These are phyloP conservation scores for Phytopythium helicoides DNA, from an alignment of 352 stramenopile species.

Conservation along the genomic window DNA sequence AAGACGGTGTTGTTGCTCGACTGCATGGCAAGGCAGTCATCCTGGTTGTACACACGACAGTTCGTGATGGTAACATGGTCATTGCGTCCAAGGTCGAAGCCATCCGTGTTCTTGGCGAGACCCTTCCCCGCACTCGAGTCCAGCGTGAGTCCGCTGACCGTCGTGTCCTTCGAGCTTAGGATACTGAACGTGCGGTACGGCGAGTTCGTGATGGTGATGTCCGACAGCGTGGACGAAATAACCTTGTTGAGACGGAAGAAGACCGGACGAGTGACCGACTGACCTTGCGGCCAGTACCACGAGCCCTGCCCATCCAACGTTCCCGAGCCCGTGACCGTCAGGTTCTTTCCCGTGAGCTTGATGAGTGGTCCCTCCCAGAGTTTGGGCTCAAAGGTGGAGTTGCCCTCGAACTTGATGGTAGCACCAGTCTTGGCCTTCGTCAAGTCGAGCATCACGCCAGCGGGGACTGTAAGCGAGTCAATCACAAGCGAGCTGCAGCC, in stretches of 20 bases:
- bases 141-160: conserved; percentile 17
- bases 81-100: no score
- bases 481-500: conserved; percentile 23
- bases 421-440: conserved; percentile 21
- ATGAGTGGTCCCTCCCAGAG: conserved; percentile 32
- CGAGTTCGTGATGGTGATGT: conserved; percentile 23
- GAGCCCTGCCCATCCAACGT: conserved; percentile 31
- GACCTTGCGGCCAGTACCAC: conserved; percentile 36
- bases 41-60: no score
- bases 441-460: conserved; percentile 31
- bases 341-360: conserved; percentile 18
- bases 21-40: no score
- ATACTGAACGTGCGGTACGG: conserved; percentile 22
- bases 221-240: conserved; percentile 8
- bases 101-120: no score
- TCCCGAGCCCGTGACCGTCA: conserved; percentile 29
- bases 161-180: conserved; percentile 11
- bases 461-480: conserved; percentile 22
- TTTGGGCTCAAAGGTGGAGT: conserved; percentile 26
- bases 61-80: no score
- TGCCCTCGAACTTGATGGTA: conserved; percentile 31
- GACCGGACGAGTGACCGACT: conserved; percentile 20
- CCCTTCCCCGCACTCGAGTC: conserved; percentile 19
- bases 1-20: conserved; percentile 20
- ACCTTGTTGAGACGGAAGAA: conserved; percentile 26